A percentile compares a stretch with the other conserved stretches of the same genome.
Evolutionary conservation across 495 filamentous ascomycete genomes (phyloP).

Genomic region (Chlorociboria aeruginascens): DNA sequence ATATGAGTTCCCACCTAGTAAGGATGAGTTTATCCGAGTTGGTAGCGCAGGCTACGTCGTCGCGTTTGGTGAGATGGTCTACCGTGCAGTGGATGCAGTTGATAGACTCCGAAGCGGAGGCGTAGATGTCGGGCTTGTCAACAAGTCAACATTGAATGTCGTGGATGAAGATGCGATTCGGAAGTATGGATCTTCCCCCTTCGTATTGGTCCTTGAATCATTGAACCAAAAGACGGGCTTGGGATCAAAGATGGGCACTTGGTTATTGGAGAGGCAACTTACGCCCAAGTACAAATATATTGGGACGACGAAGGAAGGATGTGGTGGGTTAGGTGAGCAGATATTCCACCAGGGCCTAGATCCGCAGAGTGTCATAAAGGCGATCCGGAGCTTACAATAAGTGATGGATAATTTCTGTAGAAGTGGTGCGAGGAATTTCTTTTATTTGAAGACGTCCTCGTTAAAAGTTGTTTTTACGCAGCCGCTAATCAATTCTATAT

Average conservation of each 20-base stretch:
- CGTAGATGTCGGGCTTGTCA: slow-evolving; percentile 12
- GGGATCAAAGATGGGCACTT: slow-evolving; percentile 9
- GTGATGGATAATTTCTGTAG: background rate
- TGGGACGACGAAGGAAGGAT: slow-evolving; percentile 12
- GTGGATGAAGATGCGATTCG: slow-evolving; percentile 11
- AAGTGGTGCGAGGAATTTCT: background rate
- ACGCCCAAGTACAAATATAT: slow-evolving; percentile 14
- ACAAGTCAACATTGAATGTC: slow-evolving; percentile 12
- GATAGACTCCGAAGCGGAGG: slow-evolving; percentile 13
- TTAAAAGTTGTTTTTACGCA: background rate
- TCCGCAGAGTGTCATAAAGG: slow-evolving; percentile 12
- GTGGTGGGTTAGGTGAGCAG: slow-evolving; percentile 14
- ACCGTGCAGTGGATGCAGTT: slow-evolving; percentile 11
- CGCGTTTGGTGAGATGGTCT: slow-evolving; percentile 12
- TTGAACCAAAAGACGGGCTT: slow-evolving; percentile 13
- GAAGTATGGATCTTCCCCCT: slow-evolving; percentile 8
- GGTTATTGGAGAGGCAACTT: slow-evolving; percentile 9
- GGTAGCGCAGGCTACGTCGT: slow-evolving; percentile 11
- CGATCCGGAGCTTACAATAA: slow-evolving; percentile 7
- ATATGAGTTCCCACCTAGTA: slow-evolving; percentile 9
- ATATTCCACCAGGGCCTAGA: slow-evolving; percentile 13
- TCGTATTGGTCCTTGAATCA: slow-evolving; percentile 11
- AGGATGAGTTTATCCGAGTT: slow-evolving; percentile 11
- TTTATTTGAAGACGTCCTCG: background rate
- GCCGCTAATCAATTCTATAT: background rate